phyloP scores from a whole-genome alignment of 2,329 filamentous ascomycete genomes.

The Trichoderma cornu-damae region DNA sequence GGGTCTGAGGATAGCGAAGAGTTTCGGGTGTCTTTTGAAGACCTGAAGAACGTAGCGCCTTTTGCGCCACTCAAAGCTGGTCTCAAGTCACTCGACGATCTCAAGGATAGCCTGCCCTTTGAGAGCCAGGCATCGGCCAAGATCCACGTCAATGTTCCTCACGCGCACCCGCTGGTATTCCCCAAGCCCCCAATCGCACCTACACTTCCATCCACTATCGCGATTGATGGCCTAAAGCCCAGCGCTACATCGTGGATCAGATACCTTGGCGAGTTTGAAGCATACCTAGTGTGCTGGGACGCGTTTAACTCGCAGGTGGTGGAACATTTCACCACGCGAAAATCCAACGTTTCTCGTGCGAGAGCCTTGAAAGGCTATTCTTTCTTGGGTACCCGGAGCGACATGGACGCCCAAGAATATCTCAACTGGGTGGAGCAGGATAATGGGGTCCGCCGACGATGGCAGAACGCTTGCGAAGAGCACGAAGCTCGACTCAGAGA shows the following conservation, averaged over 20 bases:
- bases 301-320: constrained; percentile 49
- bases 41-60: constrained; percentile 53
- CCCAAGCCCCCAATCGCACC: constrained; percentile 48
- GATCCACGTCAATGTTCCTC: constrained; percentile 35
- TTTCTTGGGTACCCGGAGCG: constrained; percentile 42
- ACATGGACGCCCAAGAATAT: constrained; percentile 53
- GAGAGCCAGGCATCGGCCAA: constrained; percentile 46
- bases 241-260: constrained; percentile 42
- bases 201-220: constrained; percentile 39
- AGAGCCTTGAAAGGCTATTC: constrained; percentile 39
- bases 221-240: constrained; percentile 41
- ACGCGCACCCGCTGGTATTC: constrained; percentile 38
- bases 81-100: constrained; percentile 49
- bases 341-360: constrained; percentile 37
- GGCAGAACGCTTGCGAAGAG: constrained; percentile 53
- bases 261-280: constrained; percentile 50
- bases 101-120: constrained; percentile 54
- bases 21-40: constrained; percentile 49
- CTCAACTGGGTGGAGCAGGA: constrained; percentile 59
- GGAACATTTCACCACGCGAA: constrained; percentile 51
- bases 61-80: constrained; percentile 45
- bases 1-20: constrained; percentile 55
- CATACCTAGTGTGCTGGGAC: constrained; percentile 49
- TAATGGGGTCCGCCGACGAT: constrained; percentile 55
- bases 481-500: constrained; percentile 56